Evolutionary conservation across 2,329 filamentous ascomycete genomes (phyloP).

Genomic region (Fusarium sp.): DNA sequence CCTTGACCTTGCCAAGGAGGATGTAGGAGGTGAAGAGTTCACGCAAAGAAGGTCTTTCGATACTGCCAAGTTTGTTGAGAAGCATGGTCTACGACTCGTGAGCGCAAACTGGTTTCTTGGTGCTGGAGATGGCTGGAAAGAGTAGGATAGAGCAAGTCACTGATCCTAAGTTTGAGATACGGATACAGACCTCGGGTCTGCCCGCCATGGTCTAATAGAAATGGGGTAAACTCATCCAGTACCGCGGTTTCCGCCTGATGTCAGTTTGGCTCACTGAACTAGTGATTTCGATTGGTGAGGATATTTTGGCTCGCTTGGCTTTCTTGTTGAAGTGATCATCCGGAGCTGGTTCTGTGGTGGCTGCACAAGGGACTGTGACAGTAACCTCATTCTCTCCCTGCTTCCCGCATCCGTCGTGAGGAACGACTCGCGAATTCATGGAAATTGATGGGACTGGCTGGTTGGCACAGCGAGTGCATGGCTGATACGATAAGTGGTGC

Average conservation of each 20-base stretch:
- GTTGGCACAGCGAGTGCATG: neutral
- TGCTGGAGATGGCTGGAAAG: conserved; percentile 54
- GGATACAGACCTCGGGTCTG: neutral
- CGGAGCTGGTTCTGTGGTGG: neutral
- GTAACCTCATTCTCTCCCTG: neutral
- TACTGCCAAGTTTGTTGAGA: conserved; percentile 49
- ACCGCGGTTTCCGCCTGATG: too few relatives aligned
- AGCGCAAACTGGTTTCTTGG: conserved; percentile 57
- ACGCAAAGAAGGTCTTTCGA: conserved; percentile 54
- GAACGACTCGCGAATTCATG: neutral
- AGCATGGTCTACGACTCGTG: conserved; percentile 50
- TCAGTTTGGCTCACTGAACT: neutral
- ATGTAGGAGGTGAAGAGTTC: conserved; percentile 58
- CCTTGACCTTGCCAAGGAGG: conserved; percentile 48
- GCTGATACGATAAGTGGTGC: neutral
- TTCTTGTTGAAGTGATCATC: neutral
- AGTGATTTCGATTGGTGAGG: neutral
- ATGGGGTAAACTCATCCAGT: neutral
- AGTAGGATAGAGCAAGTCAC: neutral
- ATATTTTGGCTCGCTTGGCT: neutral
- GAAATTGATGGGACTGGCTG: neutral
- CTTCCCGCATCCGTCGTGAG: neutral
- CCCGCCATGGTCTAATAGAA: neutral
- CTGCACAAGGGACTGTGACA: neutral
- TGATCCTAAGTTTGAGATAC: neutral